phyloP scores from a whole-genome alignment of 805 yeast genomes.

The Barnettozyma populi region DNA sequence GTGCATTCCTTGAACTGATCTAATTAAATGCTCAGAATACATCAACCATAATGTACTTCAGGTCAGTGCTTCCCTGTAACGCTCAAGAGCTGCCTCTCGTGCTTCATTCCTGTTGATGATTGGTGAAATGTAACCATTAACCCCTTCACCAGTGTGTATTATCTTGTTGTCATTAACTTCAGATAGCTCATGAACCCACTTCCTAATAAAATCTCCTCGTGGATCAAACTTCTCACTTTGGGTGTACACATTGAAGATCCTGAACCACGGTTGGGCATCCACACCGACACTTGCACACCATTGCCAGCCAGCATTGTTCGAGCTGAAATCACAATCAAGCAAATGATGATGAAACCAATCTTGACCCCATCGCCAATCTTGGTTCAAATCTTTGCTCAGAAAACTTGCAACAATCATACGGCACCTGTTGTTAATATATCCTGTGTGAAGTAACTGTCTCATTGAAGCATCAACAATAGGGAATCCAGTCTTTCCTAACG shows the following conservation, averaged over 20 bases:
- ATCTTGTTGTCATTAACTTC: conserved; percentile 16
- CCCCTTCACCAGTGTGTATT: conserved; percentile 27
- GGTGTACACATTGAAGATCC: conserved; percentile 47
- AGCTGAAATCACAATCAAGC: conserved; percentile 48
- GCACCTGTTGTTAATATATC: conserved; percentile 48
- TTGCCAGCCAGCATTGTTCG: conserved; percentile 57
- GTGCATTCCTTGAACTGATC: conserved; percentile 9
- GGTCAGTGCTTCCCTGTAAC: conserved; percentile 33
- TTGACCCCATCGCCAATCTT: conserved; percentile 55
- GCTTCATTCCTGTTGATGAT: conserved; percentile 38
- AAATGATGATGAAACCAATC: conserved; percentile 43
- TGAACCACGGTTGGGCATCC: conserved; percentile 52
- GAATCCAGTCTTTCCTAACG: conserved; percentile 47
- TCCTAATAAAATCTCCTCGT: conserved; percentile 37
- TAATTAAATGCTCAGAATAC: not conserved
- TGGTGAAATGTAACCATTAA: conserved; percentile 37
- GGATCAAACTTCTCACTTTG: conserved; percentile 47
- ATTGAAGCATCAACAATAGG: conserved; percentile 57
- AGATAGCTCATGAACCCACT: conserved; percentile 46
- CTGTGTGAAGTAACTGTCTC: conserved; percentile 46
- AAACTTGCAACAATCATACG: conserved; percentile 52
- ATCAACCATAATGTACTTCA: not conserved
- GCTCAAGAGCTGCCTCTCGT: conserved; percentile 38
- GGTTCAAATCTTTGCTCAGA: conserved; percentile 41
- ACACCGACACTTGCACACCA: conserved; percentile 47